Evolutionary conservation across 306 rosid genomes (phyloP), one percentile per base, ranked within the genome.

Genomic region (Corylus americana): DNA sequence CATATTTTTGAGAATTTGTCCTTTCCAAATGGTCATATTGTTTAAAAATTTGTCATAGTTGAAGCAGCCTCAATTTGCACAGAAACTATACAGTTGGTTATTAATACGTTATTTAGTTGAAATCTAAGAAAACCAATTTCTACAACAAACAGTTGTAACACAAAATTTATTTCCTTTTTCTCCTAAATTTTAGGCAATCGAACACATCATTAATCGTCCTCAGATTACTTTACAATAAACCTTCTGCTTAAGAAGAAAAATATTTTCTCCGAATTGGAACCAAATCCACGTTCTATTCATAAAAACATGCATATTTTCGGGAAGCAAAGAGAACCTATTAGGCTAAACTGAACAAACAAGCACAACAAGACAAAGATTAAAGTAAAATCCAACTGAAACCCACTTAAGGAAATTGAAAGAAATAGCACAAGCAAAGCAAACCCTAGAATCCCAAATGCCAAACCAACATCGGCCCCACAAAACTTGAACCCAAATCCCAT

Each of bases 401-500:
- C 55, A 69, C 9, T 45, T 69, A 6, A 12, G 58, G n/a, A 55
- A 27, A 57, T 8, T 22, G 59, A 29, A 73, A 58, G 75, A 68
- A 66, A 31, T 64, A 31, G 69, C 73, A 27, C 14, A 59, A 77
- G 70, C 70, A 35, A 82, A 75, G 55, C 50, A 86, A 84, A 78
- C 84, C 90, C 87, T 77, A 85, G 73, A 79, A 62, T 35, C 27
- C 39, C n/a, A 2, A 25, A 80, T 74, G 77, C 77, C 76, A 78
- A 72, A 45, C 45, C 27, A 59, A 59, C 75, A 76, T 37, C 62
- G 53, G 9, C 73, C 71, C 44, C 53, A 62, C 59, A 81, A 35
- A 25, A 51, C 71, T 44, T 17, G 45, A 84, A 79, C 75, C 37
- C 74, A 27, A 84, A 51, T 3, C 51, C 64, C 77, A 83, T 18